phyloP scores from a whole-genome alignment of 1,139 yeast genomes.

The Yamadazyma triangularis region DNA sequence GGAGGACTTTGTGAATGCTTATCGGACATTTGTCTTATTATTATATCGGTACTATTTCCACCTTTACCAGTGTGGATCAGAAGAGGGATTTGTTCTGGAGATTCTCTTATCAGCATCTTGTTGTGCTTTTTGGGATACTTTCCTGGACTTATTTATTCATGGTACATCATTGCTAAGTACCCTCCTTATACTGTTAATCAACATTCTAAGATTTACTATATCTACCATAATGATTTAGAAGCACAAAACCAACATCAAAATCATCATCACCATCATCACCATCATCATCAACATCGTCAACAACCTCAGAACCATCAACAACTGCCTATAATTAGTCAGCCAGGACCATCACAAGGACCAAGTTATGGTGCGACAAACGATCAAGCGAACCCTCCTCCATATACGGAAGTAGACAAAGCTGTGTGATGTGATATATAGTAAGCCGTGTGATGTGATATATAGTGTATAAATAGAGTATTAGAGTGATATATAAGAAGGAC shows the following conservation, averaged over 20 bases:
- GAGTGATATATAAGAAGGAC: too few species aligned
- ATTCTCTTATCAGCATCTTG: conserved; percentile 55
- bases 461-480: too few species aligned
- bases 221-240: conserved; percentile 31
- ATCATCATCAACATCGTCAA: conserved; percentile 15
- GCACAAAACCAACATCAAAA: conserved; percentile 12
- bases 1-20: conserved; percentile 22
- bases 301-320: conserved; percentile 2
- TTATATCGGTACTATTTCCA: conserved; percentile 60
- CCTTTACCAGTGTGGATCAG: conserved; percentile 72
- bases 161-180: conserved; percentile 56
- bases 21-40: conserved; percentile 53
- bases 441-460: too few species aligned
- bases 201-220: conserved; percentile 28
- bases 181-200: conserved; percentile 25
- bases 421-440: too few species aligned
- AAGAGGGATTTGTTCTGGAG: conserved; percentile 59
- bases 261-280: conserved; percentile 19
- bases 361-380: conserved; percentile 13
- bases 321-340: conserved; percentile 9
- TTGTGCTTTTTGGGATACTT: conserved; percentile 59
- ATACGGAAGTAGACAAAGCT: conserved; percentile 27
- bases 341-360: conserved; percentile 9
- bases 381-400: conserved; percentile 29
- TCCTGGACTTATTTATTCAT: conserved; percentile 65